These are phyloP conservation scores for Uronychia setigera DNA, from an alignment of 73 alveolate species.

Conservation along the genomic window DNA sequence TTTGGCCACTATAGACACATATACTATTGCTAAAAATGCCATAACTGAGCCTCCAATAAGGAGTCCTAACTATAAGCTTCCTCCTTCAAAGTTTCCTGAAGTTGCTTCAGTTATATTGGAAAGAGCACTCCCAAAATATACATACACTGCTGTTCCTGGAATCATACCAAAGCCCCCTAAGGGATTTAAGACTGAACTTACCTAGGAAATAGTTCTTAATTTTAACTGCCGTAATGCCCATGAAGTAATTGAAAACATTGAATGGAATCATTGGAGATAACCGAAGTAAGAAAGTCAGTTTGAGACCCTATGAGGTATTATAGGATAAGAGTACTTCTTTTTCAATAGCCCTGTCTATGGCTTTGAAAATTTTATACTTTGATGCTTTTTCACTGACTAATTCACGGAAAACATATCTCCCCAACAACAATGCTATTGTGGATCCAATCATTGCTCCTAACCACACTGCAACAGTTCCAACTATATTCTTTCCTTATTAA, in stretches of 20 bases:
- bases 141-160: constrained; percentile 57
- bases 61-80: constrained; percentile 20
- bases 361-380: constrained; percentile 32
- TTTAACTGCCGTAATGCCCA: constrained; percentile 47
- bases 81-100: constrained; percentile 44
- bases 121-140: constrained; percentile 50
- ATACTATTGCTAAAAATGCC: constrained; percentile 43
- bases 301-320: constrained; percentile 56
- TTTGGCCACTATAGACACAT: constrained; percentile 34
- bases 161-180: constrained; percentile 65
- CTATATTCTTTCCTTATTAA: too few relatives aligned
- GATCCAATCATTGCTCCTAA: constrained; percentile 54
- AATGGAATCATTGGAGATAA: constrained; percentile 76
- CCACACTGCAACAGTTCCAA: constrained; percentile 45
- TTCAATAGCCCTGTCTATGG: constrained; percentile 54
- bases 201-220: constrained; percentile 32
- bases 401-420: constrained; percentile 50
- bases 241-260: constrained; percentile 66
- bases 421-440: constrained; percentile 47
- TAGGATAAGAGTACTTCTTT: constrained; percentile 27
- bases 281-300: constrained; percentile 63
- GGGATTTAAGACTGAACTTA: not conserved
- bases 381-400: constrained; percentile 17
- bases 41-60: constrained; percentile 41
- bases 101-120: constrained; percentile 53